Evolutionary conservation across 2,329 filamentous ascomycete species (phyloP), one percentile per base, ranked within the genome.

Genomic region (Ploettnerulaceae sp.): DNA sequence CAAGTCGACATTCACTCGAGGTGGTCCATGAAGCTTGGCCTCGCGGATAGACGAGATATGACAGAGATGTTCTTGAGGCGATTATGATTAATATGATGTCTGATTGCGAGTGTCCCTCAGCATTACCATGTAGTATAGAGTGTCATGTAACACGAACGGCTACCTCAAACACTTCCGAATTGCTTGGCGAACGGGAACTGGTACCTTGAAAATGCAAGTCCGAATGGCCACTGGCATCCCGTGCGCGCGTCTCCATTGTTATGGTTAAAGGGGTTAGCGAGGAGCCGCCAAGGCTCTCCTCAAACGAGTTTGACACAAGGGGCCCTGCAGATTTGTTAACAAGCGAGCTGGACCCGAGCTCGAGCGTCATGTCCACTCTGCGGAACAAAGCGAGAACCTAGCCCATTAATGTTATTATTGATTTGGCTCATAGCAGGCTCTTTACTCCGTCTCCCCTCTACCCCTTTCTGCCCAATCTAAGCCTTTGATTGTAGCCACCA

Each of bases 251-350:
- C 47, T 49, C 45, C 38, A 17, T 24, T 34, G 34, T 43, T 40
- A 40, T 37, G 14, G 22, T 18, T 12, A 15, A 18, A 15, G 31
- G 28, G 26, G 8, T 29, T 29, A 24, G 38, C 36, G 45, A 31
- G 18, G 4, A 39, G 35, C 48, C 34, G 28, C 40, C 38, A 47
- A 41, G 53, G 39, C 33, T 21, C 39, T 40, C 20, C 39, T 55
- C 45, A 54, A 57, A 57, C 55, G 35, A 20, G 25, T 7, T 43
- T 56, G 55, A 53, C 32, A 57, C 55, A 47, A 11, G 24, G 38
- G 7, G 38, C 49, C 47, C 41, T 33, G 40, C 20, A 29, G n/a
- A 17, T 40, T 42, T 17, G 22, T 37, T 44, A n/a, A n/a, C n/a
- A 48, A 51, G 40, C 53, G 47, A 49, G 31, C 29, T 45, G 21